phyloP scores from a whole-genome alignment of 495 filamentous ascomycete species.

The Tuber microsphaerosporum region DNA sequence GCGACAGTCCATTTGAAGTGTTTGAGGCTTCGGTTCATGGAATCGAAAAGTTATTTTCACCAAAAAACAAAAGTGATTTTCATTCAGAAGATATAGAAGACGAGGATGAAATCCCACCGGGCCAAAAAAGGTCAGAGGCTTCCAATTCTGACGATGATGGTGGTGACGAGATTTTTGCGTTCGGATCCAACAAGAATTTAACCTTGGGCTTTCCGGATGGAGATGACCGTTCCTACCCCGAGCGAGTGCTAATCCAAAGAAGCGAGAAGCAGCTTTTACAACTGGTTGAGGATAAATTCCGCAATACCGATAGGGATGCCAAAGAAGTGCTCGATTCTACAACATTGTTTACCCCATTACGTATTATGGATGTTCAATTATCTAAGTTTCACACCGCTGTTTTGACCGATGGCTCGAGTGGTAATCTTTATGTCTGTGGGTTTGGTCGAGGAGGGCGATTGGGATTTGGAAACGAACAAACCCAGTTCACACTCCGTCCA shows the following conservation, averaged over 20 bases:
- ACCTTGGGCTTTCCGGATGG: constrained; percentile 86
- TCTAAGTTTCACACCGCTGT: constrained; percentile 90
- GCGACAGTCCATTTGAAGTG: constrained; percentile 87
- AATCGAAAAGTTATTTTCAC: constrained; percentile 41
- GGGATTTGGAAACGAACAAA: constrained; percentile 78
- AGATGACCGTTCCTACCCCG: constrained; percentile 88
- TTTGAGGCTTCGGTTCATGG: constrained; percentile 75
- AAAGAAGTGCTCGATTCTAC: constrained; percentile 33
- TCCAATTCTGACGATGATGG: constrained; percentile 38
- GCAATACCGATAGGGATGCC: constrained; percentile 13
- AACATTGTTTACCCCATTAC: constrained; percentile 32
- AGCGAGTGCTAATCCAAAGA: constrained; percentile 69
- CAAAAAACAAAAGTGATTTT: constrained; percentile 20
- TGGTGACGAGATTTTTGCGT: constrained; percentile 83
- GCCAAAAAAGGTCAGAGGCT: not conserved
- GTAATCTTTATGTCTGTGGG: constrained; percentile 88
- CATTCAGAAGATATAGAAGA: constrained; percentile 39
- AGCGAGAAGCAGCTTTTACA: constrained; percentile 63
- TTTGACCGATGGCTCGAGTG: constrained; percentile 78
- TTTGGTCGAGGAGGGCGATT: constrained; percentile 85
- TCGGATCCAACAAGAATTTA: constrained; percentile 92
- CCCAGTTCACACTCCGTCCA: constrained; percentile 64
- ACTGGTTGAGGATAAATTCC: constrained; percentile 31
- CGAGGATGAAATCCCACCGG: constrained; percentile 4
- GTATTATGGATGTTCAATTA: constrained; percentile 47